Evolutionary conservation across 2,329 filamentous ascomycete species (phyloP).

Genomic region (Lanzia echinophila): DNA sequence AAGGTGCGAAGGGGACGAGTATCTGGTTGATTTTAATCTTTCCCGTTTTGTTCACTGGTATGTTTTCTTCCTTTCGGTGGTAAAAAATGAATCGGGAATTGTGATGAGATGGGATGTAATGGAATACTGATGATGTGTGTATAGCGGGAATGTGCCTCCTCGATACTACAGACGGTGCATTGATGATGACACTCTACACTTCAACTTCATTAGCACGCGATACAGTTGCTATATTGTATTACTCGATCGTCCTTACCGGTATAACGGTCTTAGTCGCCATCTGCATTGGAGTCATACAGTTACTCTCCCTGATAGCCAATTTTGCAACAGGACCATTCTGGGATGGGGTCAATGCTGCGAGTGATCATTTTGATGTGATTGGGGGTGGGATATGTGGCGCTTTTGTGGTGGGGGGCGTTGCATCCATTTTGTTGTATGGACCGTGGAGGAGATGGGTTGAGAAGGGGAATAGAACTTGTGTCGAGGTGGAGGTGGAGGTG

Average conservation of each 20-base stretch:
- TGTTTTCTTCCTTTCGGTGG: constrained; percentile 25
- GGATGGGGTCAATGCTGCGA: constrained; percentile 72
- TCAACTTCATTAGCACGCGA: constrained; percentile 72
- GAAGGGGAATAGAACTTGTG: neutral
- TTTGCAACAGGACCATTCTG: constrained; percentile 76
- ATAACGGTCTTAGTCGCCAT: constrained; percentile 32
- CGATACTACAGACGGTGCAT: constrained; percentile 84
- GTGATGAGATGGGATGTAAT: neutral
- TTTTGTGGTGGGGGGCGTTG: constrained; percentile 68
- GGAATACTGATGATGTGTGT: neutral
- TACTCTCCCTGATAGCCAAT: constrained; percentile 71
- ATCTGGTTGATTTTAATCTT: constrained; percentile 95
- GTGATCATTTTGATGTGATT: constrained; percentile 79
- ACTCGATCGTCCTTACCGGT: constrained; percentile 48
- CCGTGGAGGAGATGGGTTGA: constrained; percentile 65
- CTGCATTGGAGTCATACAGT: constrained; percentile 79
- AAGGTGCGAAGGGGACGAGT: constrained; percentile 77
- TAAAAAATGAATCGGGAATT: too few species aligned
- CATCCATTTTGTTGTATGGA: constrained; percentile 60
- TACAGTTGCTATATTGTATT: constrained; percentile 85
- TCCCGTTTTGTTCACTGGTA: constrained; percentile 79
- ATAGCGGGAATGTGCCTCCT: constrained; percentile 87
- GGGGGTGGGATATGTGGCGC: constrained; percentile 80
- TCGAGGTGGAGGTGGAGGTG: too few species aligned
- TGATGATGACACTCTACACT: constrained; percentile 94